Conservation (phyloP, 2,329 filamentous ascomycete species). For the Colletotrichum melonis region DNA sequence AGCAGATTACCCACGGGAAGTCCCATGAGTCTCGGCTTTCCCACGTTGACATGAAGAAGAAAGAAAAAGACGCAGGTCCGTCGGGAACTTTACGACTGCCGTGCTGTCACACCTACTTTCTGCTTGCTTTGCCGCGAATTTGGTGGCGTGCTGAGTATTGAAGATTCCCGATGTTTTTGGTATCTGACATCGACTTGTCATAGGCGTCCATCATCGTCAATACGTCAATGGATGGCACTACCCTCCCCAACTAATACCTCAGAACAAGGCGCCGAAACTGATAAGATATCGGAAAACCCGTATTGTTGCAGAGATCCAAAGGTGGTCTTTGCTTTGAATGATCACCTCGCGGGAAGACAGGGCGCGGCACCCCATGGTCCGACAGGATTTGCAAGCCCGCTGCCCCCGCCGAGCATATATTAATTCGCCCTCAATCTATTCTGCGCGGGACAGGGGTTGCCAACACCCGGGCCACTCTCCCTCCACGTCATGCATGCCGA, state of each 20-base stretch:
- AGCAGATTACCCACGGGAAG: neutral
- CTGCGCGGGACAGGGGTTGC: conserved; percentile 10
- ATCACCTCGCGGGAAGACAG: conserved; percentile 3
- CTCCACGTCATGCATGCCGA: conserved; percentile 4
- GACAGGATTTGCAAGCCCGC: conserved; percentile 4
- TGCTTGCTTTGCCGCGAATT: neutral
- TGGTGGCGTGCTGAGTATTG: neutral
- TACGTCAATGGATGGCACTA: neutral
- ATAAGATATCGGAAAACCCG: neutral
- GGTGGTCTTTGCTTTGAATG: neutral
- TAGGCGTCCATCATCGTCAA: neutral
- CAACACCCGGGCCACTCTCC: neutral
- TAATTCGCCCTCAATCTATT: conserved; percentile 5
- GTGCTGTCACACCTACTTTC: neutral
- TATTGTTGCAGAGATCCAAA: neutral
- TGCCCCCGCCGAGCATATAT: neutral
- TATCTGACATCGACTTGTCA: neutral
- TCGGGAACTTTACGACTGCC: conserved; percentile 27
- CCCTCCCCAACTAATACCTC: neutral
- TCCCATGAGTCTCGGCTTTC: neutral
- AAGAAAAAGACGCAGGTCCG: neutral
- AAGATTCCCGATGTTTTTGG: neutral
- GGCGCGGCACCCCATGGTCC: neutral
- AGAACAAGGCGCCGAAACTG: neutral
- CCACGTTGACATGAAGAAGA: conserved; percentile 16